phyloP scores from a whole-genome alignment of 2,329 filamentous ascomycete species.

The Colletotrichum sp. region DNA sequence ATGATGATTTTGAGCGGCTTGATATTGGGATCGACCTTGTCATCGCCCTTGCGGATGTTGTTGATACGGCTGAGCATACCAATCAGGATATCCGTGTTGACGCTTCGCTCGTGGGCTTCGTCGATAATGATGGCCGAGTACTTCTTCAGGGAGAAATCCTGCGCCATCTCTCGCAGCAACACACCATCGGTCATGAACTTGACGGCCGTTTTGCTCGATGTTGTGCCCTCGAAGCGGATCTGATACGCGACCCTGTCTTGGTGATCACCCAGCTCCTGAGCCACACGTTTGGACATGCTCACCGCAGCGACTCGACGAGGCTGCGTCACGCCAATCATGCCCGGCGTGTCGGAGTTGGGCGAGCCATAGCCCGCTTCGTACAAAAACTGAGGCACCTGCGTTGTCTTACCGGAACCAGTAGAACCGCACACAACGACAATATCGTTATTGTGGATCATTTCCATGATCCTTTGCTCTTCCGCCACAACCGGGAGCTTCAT shows the following conservation, averaged over 20 bases:
- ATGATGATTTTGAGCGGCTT: conserved; percentile 91
- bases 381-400: conserved; percentile 94
- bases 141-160: conserved; percentile 85
- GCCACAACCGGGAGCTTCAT: conserved; percentile 87
- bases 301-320: conserved; percentile 93
- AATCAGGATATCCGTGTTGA: conserved; percentile 98
- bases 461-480: conserved; percentile 98
- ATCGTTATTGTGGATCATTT: conserved; percentile 91
- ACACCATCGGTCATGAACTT: conserved; percentile 99
- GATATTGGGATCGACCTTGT: conserved; percentile 70
- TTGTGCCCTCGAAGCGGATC: conserved; percentile 91
- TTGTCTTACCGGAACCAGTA: conserved; percentile 97
- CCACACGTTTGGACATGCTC: conserved; percentile 94
- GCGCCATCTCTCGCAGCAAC: conserved; percentile 85
- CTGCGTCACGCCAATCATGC: conserved; percentile 94
- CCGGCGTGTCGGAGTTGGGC: conserved; percentile 77
- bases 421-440: conserved; percentile 92
- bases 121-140: conserved; percentile 96
- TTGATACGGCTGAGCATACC: conserved; percentile 96
- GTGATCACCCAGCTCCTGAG: conserved; percentile 80
- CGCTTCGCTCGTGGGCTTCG: conserved; percentile 94
- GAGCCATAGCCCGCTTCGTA: conserved; percentile 93
- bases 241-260: conserved; percentile 86
- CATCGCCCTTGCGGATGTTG: conserved; percentile 78
- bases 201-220: conserved; percentile 80